Percentiles rank a stretch among this genome's conserved stretches.
These are phyloP conservation scores for Kockovaella imperatae DNA, from an alignment of 768 basidiomycete genomes.

Conservation along the genomic window DNA sequence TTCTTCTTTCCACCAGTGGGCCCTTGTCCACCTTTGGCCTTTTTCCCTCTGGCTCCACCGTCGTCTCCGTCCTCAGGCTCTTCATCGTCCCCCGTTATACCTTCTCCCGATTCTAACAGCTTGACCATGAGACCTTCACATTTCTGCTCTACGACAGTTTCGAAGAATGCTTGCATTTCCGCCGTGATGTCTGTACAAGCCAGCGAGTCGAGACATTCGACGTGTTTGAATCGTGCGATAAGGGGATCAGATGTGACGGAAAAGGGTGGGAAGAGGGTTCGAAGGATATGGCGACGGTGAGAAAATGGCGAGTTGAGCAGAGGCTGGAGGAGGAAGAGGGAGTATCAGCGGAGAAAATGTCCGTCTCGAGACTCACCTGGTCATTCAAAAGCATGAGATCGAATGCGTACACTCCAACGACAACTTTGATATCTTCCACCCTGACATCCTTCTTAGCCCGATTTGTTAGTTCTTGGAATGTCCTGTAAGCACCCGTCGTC, in stretches of 20 bases:
- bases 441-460: slow-evolving; percentile 76
- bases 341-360: not conserved
- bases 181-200: slow-evolving; percentile 55
- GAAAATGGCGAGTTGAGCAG: slow-evolving; percentile 65
- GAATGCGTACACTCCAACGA: slow-evolving; percentile 78
- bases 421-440: slow-evolving; percentile 63
- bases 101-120: slow-evolving; percentile 56
- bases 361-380: slow-evolving; percentile 56
- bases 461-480: slow-evolving; percentile 81
- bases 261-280: slow-evolving; percentile 56
- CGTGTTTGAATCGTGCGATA: slow-evolving; percentile 62
- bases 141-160: slow-evolving; percentile 62
- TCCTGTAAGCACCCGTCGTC: slow-evolving; percentile 55
- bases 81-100: slow-evolving; percentile 38
- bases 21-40: slow-evolving; percentile 32
- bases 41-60: slow-evolving; percentile 12
- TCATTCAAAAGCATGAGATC: slow-evolving; percentile 82
- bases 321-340: slow-evolving; percentile 54
- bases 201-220: slow-evolving; percentile 52
- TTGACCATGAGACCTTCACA: slow-evolving; percentile 96
- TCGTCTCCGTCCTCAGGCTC: slow-evolving; percentile 39
- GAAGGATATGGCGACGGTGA: slow-evolving; percentile 59
- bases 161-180: slow-evolving; percentile 68
- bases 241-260: slow-evolving; percentile 46
- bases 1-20: slow-evolving; percentile 51